Percentiles rank a stretch among this genome's conserved stretches.
These are phyloP conservation scores for Allium sativum DNA, from an alignment of 106 monocot genomes.

Conservation along the genomic window DNA sequence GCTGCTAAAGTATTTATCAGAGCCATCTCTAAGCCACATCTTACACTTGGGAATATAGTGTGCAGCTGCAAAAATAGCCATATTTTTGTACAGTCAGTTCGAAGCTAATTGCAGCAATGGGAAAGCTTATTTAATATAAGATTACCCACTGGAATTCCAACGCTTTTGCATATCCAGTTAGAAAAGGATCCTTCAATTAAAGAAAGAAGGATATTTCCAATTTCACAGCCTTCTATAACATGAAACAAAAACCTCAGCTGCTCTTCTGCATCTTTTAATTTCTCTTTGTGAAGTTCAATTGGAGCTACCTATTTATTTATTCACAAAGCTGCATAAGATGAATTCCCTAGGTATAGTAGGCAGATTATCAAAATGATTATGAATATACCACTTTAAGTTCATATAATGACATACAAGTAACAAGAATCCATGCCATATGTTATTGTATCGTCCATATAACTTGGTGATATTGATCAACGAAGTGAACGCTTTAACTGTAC, in stretches of 20 bases:
- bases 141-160: conserved; percentile 66
- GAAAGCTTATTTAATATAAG: not conserved
- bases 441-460: too few relatives aligned
- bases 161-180: conserved; percentile 62
- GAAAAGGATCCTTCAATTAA: conserved; percentile 61
- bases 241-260: conserved; percentile 75
- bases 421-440: too few relatives aligned
- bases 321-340: not conserved
- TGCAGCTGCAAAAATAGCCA: conserved; percentile 40
- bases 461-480: too few relatives aligned
- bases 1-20: conserved; percentile 64
- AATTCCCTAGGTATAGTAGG: not conserved
- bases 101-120: conserved; percentile 1
- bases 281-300: conserved; percentile 69
- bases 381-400: not conserved
- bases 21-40: conserved; percentile 93
- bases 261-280: conserved; percentile 66
- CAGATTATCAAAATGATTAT: not conserved
- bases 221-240: conserved; percentile 48
- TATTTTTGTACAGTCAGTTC: not conserved
- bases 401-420: too few relatives aligned
- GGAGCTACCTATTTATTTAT: conserved; percentile 63
- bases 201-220: conserved; percentile 51
- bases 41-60: conserved; percentile 83
- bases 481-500: too few relatives aligned